phyloP scores from a whole-genome alignment of 768 basidiomycete species.

The Leccinum arenicola region DNA sequence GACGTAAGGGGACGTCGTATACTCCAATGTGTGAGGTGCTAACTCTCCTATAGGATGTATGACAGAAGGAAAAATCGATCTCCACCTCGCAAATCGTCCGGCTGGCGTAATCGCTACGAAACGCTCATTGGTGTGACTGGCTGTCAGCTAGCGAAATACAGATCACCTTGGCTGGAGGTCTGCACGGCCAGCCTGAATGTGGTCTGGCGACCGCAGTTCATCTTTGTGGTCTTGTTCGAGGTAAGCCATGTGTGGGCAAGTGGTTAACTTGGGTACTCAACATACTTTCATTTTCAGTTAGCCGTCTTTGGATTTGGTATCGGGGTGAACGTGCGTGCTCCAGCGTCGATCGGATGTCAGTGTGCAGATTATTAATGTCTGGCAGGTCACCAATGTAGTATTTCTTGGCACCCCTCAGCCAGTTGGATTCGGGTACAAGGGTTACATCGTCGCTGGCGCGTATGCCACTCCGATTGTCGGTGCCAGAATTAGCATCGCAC shows the following conservation, averaged over 20 bases:
- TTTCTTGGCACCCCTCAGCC: slow-evolving; percentile 48
- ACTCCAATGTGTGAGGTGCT: not conserved
- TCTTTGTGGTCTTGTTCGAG: slow-evolving; percentile 39
- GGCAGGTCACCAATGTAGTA: slow-evolving; percentile 51
- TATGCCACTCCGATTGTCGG: slow-evolving; percentile 45
- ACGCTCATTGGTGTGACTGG: slow-evolving; percentile 52
- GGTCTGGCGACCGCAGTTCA: slow-evolving; percentile 49
- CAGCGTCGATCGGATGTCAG: not conserved
- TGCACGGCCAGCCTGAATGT: slow-evolving; percentile 35
- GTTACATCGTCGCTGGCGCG: slow-evolving; percentile 39
- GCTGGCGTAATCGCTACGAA: slow-evolving; percentile 41
- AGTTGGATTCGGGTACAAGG: slow-evolving; percentile 44
- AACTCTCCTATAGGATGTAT: slow-evolving; percentile 36
- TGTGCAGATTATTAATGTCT: no score
- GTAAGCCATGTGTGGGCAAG: slow-evolving; percentile 12
- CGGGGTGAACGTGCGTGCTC: slow-evolving; percentile 39
- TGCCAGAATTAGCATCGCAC: not conserved
- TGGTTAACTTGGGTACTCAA: not conserved
- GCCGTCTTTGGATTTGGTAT: slow-evolving; percentile 48
- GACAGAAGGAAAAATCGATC: slow-evolving; percentile 42
- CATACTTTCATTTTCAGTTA: slow-evolving; percentile 23
- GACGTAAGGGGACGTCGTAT: slow-evolving; percentile 34
- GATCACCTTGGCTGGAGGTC: slow-evolving; percentile 39
- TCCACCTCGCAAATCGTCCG: slow-evolving; percentile 23
- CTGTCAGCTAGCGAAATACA: slow-evolving; percentile 41